phyloP scores from a whole-genome alignment of 257 asterid species.

The Solanum peruvianum region DNA sequence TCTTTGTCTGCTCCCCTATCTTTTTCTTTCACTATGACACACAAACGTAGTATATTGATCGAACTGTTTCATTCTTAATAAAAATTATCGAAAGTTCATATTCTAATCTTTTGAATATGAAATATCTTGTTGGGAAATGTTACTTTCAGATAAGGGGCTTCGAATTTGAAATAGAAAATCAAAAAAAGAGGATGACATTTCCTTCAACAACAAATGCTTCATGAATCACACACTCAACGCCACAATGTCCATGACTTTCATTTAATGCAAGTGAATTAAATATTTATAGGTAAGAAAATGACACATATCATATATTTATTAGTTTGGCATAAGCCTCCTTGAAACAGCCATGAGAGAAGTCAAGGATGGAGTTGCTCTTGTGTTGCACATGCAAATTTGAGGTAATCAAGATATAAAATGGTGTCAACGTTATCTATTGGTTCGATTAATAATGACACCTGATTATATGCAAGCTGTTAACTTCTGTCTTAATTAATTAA shows the following conservation, averaged over 20 bases:
- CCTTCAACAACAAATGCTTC: background rate
- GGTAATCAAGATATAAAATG: background rate
- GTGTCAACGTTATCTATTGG: background rate
- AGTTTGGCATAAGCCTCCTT: background rate
- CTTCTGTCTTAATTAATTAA: background rate
- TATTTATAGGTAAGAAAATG: background rate
- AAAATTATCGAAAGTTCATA: rapidly evolving
- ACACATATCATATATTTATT: background rate
- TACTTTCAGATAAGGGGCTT: rapidly evolving
- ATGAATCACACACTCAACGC: background rate
- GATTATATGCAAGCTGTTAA: background rate
- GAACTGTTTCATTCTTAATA: rapidly evolving
- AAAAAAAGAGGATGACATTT: background rate
- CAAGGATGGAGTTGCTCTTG: background rate
- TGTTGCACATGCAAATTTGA: background rate
- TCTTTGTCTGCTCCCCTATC: background rate
- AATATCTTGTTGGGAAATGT: rapidly evolving
- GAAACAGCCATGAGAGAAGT: background rate
- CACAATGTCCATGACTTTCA: background rate
- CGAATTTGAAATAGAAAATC: no score
- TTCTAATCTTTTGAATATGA: rapidly evolving
- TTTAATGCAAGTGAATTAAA: background rate
- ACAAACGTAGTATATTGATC: rapidly evolving
- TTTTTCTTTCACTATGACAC: background rate
- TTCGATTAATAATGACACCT: background rate